These are phyloP conservation scores for Nothophytophthora sp. DNA, from an alignment of 352 stramenopile genomes.

Conservation along the genomic window DNA sequence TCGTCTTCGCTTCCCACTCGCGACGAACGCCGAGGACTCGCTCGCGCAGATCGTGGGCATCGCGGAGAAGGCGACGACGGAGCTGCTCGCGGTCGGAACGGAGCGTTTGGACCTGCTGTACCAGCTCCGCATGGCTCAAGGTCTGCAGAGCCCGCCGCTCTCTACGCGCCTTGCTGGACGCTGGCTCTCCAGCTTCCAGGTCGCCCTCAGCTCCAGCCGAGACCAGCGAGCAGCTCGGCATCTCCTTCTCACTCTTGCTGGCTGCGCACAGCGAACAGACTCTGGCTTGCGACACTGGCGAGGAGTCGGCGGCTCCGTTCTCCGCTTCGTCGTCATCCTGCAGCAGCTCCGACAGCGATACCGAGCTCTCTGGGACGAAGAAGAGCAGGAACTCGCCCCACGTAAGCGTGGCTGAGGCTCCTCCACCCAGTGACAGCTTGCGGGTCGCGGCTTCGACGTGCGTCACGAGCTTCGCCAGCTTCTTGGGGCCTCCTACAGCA, in stretches of 20 bases:
- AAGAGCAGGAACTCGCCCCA: conserved; percentile 78
- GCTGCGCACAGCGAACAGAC: conserved; percentile 15
- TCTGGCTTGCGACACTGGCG: neutral
- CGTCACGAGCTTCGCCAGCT: conserved; percentile 28
- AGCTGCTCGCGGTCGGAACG: conserved; percentile 49
- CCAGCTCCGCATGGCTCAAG: conserved; percentile 48
- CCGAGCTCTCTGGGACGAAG: conserved; percentile 51
- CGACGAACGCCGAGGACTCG: conserved; percentile 36
- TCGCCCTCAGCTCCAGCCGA: neutral
- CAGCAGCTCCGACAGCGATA: conserved; percentile 14
- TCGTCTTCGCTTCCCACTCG: conserved; percentile 49
- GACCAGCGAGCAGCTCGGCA: conserved; percentile 11
- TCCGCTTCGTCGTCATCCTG: neutral
- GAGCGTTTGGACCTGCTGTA: conserved; percentile 36
- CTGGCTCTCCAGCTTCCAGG: neutral
- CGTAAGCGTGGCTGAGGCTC: conserved; percentile 36
- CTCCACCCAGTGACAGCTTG: conserved; percentile 19
- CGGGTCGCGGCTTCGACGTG: conserved; percentile 42
- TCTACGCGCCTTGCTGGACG: conserved; percentile 6
- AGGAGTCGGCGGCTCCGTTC: neutral
- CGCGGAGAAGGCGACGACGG: conserved; percentile 31
- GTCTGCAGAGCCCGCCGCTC: conserved; percentile 10
- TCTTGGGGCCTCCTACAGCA: conserved; percentile 36
- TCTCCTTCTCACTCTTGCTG: conserved; percentile 3
- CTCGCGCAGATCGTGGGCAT: conserved; percentile 43